Evolutionary conservation across 2,329 filamentous ascomycete species (phyloP).

Genomic region (Aspergillus sp.): DNA sequence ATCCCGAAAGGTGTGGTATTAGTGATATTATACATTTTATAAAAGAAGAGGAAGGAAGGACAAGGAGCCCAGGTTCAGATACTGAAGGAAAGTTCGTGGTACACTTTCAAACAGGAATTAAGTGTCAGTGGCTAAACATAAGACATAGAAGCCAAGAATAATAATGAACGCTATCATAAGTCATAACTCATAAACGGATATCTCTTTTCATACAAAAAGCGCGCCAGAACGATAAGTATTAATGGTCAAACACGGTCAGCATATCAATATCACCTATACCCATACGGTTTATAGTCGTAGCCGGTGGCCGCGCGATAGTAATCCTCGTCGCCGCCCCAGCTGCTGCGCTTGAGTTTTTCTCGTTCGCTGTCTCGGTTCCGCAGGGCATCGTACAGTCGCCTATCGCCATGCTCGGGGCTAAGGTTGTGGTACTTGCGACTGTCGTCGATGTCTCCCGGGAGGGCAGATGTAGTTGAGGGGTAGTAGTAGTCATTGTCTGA

Average conservation of each 20-base stretch:
- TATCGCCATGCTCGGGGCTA: slow-evolving; percentile 28
- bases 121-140: slow-evolving; percentile 6
- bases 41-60: not conserved
- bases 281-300: slow-evolving; percentile 31
- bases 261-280: slow-evolving; percentile 26
- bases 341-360: slow-evolving; percentile 31
- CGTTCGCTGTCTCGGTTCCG: slow-evolving; percentile 32
- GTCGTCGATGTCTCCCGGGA: slow-evolving; percentile 29
- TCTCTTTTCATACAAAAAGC: not conserved
- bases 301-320: slow-evolving; percentile 42
- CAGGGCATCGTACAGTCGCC: slow-evolving; percentile 29
- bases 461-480: slow-evolving; percentile 24
- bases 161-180: slow-evolving; percentile 7
- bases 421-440: slow-evolving; percentile 31
- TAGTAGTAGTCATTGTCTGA: slow-evolving; percentile 30
- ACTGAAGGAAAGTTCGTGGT: not conserved
- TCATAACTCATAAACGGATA: slow-evolving; percentile 6
- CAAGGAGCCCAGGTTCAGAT: not conserved
- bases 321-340: slow-evolving; percentile 40
- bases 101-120: no score
- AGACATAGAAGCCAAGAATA: not conserved
- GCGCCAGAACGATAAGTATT: not conserved
- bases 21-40: not conserved
- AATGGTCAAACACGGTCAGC: not conserved
- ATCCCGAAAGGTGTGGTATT: not conserved